Conservation (phyloP, 805 yeast genomes). For the Myxozyma geophila region DNA sequence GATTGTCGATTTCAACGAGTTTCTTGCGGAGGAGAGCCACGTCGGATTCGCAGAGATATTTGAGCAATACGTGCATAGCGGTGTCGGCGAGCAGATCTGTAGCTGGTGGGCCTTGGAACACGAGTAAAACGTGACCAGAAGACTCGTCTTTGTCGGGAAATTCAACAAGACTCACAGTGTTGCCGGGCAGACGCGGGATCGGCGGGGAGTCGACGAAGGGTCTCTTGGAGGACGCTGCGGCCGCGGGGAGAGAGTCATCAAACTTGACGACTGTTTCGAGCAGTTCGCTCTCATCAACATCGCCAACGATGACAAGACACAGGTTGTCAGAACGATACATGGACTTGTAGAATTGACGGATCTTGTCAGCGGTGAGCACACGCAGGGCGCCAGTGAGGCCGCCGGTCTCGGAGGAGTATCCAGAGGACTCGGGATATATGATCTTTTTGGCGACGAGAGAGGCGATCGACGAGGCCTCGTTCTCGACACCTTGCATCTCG, state of each 20-base stretch:
- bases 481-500: constrained; percentile 94
- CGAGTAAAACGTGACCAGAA: constrained; percentile 70
- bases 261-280: constrained; percentile 62
- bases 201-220: constrained; percentile 77
- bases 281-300: constrained; percentile 76
- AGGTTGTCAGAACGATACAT: constrained; percentile 83
- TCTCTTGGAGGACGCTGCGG: constrained; percentile 13
- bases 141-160: constrained; percentile 92
- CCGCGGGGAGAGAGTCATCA: constrained; percentile 58
- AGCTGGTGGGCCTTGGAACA: constrained; percentile 82
- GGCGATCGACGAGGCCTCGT: constrained; percentile 66
- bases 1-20: constrained; percentile 80
- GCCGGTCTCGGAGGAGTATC: constrained; percentile 93
- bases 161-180: constrained; percentile 57
- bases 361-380: constrained; percentile 69
- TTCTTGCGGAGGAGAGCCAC: constrained; percentile 72
- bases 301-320: constrained; percentile 82
- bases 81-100: constrained; percentile 57
- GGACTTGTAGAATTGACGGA: constrained; percentile 71
- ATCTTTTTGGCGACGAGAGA: constrained; percentile 40
- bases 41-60: constrained; percentile 76
- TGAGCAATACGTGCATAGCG: constrained; percentile 73
- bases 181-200: constrained; percentile 49
- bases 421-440: constrained; percentile 56
- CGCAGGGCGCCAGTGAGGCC: constrained; percentile 82